Evolutionary conservation across 2,329 filamentous ascomycete species (phyloP).

Genomic region (Trichoderma atrobrunneum): DNA sequence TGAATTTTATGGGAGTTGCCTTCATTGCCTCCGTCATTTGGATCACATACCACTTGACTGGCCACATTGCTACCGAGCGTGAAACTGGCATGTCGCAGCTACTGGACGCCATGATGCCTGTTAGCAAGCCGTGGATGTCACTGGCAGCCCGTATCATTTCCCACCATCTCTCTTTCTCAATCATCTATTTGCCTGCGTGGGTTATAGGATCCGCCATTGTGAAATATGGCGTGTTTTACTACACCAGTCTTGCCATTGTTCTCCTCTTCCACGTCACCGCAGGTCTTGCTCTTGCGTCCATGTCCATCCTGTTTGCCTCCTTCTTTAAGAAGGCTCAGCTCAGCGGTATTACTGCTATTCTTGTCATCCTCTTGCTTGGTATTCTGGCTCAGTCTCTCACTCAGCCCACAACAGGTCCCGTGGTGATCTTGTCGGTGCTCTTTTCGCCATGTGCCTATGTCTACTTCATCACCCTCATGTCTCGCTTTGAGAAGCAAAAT

Average conservation of each 20-base stretch:
- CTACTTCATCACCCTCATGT: constrained; percentile 72
- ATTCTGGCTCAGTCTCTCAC: constrained; percentile 77
- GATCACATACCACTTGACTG: constrained; percentile 82
- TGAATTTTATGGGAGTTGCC: constrained; percentile 72
- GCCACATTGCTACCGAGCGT: constrained; percentile 79
- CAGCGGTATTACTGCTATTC: constrained; percentile 75
- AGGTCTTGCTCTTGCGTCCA: constrained; percentile 75
- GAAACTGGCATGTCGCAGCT: constrained; percentile 85
- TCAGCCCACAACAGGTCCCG: constrained; percentile 58
- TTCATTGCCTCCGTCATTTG: constrained; percentile 79
- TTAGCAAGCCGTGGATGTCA: constrained; percentile 68
- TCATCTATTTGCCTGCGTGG: constrained; percentile 81
- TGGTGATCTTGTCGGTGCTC: constrained; percentile 68
- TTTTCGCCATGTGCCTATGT: constrained; percentile 89
- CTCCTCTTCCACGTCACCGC: constrained; percentile 71
- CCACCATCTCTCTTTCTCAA: constrained; percentile 75
- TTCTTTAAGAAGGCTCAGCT: constrained; percentile 88
- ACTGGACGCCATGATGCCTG: constrained; percentile 88
- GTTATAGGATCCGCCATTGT: constrained; percentile 69
- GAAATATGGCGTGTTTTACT: constrained; percentile 59
- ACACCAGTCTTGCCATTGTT: constrained; percentile 63
- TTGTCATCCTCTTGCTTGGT: constrained; percentile 70
- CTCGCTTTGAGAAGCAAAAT: constrained; percentile 68
- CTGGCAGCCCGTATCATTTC: constrained; percentile 75
- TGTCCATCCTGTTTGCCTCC: constrained; percentile 75